Percentiles rank a stretch among this genome's conserved stretches.
Conservation (phyloP, 139 green algal species). For the Tetratostichococcus sp. region DNA sequence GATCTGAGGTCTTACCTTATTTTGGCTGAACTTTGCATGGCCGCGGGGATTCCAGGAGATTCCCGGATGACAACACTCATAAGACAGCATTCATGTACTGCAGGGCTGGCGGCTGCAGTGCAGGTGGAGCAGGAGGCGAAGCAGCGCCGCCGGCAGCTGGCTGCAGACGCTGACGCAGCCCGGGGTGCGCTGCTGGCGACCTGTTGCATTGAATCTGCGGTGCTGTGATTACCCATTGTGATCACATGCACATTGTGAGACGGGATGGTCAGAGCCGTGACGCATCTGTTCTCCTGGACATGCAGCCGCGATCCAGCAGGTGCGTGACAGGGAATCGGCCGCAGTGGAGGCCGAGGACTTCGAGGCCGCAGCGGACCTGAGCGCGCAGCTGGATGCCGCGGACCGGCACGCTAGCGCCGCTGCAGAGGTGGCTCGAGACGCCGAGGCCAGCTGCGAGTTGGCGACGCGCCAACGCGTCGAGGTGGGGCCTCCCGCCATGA, state of each 20-base stretch:
- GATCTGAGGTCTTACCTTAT: too few species aligned
- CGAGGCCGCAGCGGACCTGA: constrained; percentile 37
- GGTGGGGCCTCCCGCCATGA: background rate
- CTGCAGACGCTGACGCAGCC: background rate
- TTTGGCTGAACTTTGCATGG: too few species aligned
- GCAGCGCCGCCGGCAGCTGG: background rate
- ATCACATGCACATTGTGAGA: too few species aligned
- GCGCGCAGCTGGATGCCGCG: constrained; percentile 25
- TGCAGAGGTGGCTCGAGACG: background rate
- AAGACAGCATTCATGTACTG: background rate
- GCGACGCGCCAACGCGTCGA: background rate
- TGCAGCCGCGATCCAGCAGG: background rate
- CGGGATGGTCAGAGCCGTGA: too few species aligned
- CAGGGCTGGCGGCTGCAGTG: background rate
- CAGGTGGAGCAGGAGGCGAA: background rate
- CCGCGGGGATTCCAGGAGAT: too few species aligned
- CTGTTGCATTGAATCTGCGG: too few species aligned
- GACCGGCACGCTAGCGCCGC: background rate
- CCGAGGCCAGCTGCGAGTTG: background rate
- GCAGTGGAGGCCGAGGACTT: constrained; percentile 52
- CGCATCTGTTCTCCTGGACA: too few species aligned
- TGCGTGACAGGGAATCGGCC: constrained; percentile 26
- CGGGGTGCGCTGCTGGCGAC: too few species aligned
- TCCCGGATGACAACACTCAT: too few species aligned
- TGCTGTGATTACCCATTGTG: too few species aligned